phyloP scores from a whole-genome alignment of 345 rosid species.

The Balakata baccata region DNA sequence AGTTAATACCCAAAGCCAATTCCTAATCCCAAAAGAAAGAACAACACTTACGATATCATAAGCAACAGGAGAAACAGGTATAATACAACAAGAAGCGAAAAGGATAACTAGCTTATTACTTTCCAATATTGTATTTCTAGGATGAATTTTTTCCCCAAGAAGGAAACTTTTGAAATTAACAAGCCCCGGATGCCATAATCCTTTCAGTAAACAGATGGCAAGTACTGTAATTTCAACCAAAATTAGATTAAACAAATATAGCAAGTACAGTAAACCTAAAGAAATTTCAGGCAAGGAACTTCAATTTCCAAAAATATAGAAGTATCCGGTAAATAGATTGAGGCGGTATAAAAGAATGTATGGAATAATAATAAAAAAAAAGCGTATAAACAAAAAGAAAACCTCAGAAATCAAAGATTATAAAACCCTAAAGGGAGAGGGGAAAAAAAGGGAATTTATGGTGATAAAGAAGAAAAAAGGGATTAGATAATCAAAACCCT shows the following conservation, averaged over 20 bases:
- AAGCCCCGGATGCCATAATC: background rate
- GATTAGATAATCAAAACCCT: constrained; percentile 25
- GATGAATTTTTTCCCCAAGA: background rate
- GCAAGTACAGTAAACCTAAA: background rate
- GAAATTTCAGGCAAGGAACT: constrained; percentile 10
- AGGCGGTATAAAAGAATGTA: background rate
- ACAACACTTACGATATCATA: background rate
- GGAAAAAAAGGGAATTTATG: background rate
- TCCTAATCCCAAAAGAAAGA: background rate
- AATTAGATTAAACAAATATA: background rate
- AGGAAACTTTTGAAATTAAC: constrained; percentile 7
- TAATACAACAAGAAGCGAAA: background rate
- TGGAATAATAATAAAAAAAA: background rate
- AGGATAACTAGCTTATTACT: background rate
- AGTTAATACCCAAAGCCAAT: constrained; percentile 11
- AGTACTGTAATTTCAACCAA: constrained; percentile 10
- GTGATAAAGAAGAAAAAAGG: background rate
- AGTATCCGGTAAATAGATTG: background rate
- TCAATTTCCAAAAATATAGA: background rate
- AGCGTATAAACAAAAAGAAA: background rate
- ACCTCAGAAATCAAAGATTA: constrained; percentile 18
- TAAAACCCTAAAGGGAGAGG: background rate
- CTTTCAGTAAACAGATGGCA: background rate
- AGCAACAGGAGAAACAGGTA: background rate
- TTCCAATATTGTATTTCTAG: background rate